Evolutionary conservation across 1,139 yeast genomes (phyloP).

Genomic region (Yamadazyma oceani): DNA sequence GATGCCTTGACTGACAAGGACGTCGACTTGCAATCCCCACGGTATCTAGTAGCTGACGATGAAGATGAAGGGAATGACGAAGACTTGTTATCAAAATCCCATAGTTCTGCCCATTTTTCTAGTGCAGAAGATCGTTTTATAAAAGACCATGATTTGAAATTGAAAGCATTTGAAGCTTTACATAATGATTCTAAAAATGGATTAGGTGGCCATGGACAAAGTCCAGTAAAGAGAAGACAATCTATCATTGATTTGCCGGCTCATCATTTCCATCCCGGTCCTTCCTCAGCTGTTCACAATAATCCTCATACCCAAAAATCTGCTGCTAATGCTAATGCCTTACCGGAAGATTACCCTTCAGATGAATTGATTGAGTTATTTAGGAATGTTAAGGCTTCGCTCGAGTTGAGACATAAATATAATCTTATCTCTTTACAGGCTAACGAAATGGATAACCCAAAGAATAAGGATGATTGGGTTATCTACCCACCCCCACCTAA

Average conservation of each 20-base stretch:
- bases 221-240: constrained; percentile 46
- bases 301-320: constrained; percentile 16
- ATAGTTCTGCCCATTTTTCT: constrained; percentile 57
- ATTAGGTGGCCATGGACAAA: neutral
- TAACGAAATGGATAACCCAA: constrained; percentile 75
- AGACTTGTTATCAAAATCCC: constrained; percentile 29
- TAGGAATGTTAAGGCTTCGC: constrained; percentile 66
- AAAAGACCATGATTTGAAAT: constrained; percentile 70
- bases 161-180: constrained; percentile 61
- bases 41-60: constrained; percentile 13
- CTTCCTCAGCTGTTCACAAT: constrained; percentile 17
- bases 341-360: constrained; percentile 67
- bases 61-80: constrained; percentile 25
- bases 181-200: constrained; percentile 20
- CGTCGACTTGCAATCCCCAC: constrained; percentile 14
- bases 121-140: constrained; percentile 66
- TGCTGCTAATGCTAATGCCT: constrained; percentile 44
- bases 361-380: constrained; percentile 71
- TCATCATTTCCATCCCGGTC: constrained; percentile 24
- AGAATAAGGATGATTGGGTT: constrained; percentile 67
- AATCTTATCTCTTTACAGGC: constrained; percentile 66
- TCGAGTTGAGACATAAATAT: constrained; percentile 76
- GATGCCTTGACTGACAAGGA: constrained; percentile 9
- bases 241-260: constrained; percentile 53
- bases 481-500: constrained; percentile 94